Base-by-base conservation (phyloP, 2,329 filamentous ascomycete species). In the Atkinsonella hypoxylon region DNA sequence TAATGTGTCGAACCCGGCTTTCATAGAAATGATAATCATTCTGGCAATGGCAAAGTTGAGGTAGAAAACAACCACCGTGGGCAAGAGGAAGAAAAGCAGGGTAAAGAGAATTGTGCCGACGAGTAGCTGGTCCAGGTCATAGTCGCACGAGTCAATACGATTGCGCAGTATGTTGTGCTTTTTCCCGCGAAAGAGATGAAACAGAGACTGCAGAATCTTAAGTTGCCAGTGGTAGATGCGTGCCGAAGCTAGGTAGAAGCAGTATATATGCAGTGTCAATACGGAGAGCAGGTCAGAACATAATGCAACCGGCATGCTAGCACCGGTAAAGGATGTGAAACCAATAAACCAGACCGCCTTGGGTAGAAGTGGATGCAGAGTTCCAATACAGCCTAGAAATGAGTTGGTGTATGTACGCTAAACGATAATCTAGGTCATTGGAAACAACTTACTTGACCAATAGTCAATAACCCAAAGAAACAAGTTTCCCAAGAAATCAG, bases 391-490 rank as follows among this genome's bases (percentile, higher is more conserved):
- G 58, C 77, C 85, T 84, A 50, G n/a, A 34, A 11, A 57, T 67
- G 51, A 67, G 61, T 48, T 9, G 26, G 39, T 8, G 32, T 20
- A n/a, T 17, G 20, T 40, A 13, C 32, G 30, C 26, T 45, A 38
- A 71, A n/a, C 2, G 20, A 45, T 13, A 41, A 22, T 15, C 6
- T 22, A 12, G 18, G 18, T 43, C 18, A 11, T 18, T 18, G 34
- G 20, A 9, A 11, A 30, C 34, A 17, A 53, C 79, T 64, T 71
- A 87, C 86, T 85, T 51, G 88, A 87, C 93, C 93, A 98, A 64
- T 96, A 94, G 57, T 96, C 90, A 57, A 98, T 97, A 45, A 98
- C 93, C 93, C 93, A 98, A 2, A 97, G 73, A 62, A 98, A 98
- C 3, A 98, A 71, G 61, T 97, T 91, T 55, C 93, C 93, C 12